A percentile compares a stretch with the other conserved stretches of the same genome.
Conservation (phyloP, 352 stramenopile species). For the Globisporangium viniferum region DNA sequence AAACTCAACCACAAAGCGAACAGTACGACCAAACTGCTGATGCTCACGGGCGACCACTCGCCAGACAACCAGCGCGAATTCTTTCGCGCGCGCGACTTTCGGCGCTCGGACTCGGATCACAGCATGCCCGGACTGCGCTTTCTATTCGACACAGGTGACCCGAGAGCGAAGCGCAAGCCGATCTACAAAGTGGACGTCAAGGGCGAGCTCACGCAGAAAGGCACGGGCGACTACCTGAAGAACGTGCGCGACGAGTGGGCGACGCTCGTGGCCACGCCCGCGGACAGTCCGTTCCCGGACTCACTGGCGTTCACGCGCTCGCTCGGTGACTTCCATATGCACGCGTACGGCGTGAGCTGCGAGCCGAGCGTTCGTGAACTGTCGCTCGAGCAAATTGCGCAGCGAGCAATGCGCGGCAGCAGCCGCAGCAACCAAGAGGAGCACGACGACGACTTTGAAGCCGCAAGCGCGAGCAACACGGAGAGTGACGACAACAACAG, state of each 20-base stretch:
- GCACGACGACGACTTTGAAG: conserved; percentile 5
- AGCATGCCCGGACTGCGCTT: conserved; percentile 70
- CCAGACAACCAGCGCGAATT: conserved; percentile 81
- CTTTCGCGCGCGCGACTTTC: conserved; percentile 40
- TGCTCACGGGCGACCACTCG: conserved; percentile 81
- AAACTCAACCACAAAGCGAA: conserved; percentile 17
- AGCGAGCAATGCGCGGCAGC: conserved; percentile 10
- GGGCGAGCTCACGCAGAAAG: conserved; percentile 33
- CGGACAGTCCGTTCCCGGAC: conserved; percentile 65
- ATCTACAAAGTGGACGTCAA: conserved; percentile 34
- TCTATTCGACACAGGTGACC: conserved; percentile 70
- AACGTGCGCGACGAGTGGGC: conserved; percentile 92
- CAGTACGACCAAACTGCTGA: conserved; percentile 25
- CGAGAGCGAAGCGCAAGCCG: conserved; percentile 28
- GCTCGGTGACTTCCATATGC: conserved; percentile 87
- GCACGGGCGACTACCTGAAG: conserved; percentile 80
- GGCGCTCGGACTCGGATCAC: conserved; percentile 25
- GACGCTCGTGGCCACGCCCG: conserved; percentile 73
- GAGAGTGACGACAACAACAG: conserved; percentile 21
- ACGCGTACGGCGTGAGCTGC: conserved; percentile 75
- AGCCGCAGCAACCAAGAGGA: conserved; percentile 23
- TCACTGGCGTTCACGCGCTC: conserved; percentile 86
- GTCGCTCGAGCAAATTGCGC: conserved; percentile 36
- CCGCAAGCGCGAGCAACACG: conserved; percentile 16
- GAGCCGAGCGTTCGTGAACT: conserved; percentile 60